A percentile compares a stretch with the other conserved stretches of the same genome.
These are phyloP conservation scores for Sphagnum magellanicum DNA, from an alignment of 228 moss, liverwort and hornwort species.

Conservation along the genomic window DNA sequence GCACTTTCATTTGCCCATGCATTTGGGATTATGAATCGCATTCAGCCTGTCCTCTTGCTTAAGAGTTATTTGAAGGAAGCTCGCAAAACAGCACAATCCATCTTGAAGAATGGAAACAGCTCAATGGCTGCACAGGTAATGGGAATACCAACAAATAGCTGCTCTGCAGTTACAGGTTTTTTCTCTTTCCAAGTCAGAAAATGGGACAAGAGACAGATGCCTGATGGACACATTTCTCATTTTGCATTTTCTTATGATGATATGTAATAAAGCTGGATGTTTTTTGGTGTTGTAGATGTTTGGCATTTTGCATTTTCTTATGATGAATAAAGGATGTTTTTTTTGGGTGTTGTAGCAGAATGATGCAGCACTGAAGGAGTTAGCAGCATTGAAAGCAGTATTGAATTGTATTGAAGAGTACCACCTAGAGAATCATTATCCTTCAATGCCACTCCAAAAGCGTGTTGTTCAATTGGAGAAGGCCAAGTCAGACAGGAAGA, in stretches of 20 bases:
- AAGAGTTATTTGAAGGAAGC: slow-evolving; percentile 98
- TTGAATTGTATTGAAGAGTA: slow-evolving; percentile 99
- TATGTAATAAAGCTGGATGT: too few species aligned
- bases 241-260: too few species aligned
- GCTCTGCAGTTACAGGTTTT: slow-evolving; percentile 5
- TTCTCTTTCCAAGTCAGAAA: too few species aligned
- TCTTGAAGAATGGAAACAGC: slow-evolving; percentile 85
- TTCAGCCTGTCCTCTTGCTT: slow-evolving; percentile 90
- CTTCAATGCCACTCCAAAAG: slow-evolving; percentile 88
- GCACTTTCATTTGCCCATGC: slow-evolving; percentile 98
- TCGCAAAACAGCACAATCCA: slow-evolving; percentile 88
- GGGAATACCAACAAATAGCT: slow-evolving; percentile 1
- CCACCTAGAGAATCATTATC: slow-evolving; percentile 84
- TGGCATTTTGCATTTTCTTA: too few species aligned
- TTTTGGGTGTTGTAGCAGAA: slow-evolving; percentile 41
- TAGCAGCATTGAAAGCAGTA: slow-evolving; percentile 95
- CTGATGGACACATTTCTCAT: too few species aligned
- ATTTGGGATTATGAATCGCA: slow-evolving; percentile 98
- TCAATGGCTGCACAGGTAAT: slow-evolving; percentile 97
- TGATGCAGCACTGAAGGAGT: slow-evolving; percentile 99
- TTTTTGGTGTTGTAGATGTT: too few species aligned
- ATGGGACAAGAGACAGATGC: too few species aligned
- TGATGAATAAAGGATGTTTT: not conserved
- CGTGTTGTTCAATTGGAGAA: slow-evolving; percentile 95
- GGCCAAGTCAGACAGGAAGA: slow-evolving; percentile 96